phyloP scores from a whole-genome alignment of 2,329 filamentous ascomycete genomes.

The Hypoxylon sp. region DNA sequence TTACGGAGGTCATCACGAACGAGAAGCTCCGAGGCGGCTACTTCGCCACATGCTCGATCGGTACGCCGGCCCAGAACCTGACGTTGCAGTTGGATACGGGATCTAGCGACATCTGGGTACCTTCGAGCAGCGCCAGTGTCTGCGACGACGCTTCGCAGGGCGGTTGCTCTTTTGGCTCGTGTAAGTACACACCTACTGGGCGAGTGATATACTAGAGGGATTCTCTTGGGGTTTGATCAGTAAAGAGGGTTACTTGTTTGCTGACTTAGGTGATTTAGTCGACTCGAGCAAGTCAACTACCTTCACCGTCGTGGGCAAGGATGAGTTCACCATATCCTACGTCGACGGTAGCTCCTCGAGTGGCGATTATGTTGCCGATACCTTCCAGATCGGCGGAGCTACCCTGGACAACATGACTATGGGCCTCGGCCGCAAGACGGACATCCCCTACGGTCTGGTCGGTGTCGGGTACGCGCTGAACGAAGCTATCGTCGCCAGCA shows the following conservation, averaged over 20 bases:
- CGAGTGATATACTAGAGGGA: too few relatives aligned
- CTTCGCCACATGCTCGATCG: slow-evolving; percentile 67
- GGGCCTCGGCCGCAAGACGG: slow-evolving; percentile 66
- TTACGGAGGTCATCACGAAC: slow-evolving; percentile 60
- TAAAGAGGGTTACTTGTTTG: neutral
- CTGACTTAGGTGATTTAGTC: slow-evolving; percentile 55
- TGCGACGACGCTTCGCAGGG: slow-evolving; percentile 50
- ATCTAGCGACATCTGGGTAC: slow-evolving; percentile 74
- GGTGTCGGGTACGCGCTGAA: slow-evolving; percentile 70
- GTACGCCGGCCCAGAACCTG: slow-evolving; percentile 67
- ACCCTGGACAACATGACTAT: slow-evolving; percentile 67
- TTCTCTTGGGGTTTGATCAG: neutral
- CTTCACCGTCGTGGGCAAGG: slow-evolving; percentile 57
- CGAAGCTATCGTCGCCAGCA: slow-evolving; percentile 59
- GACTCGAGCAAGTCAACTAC: slow-evolving; percentile 59
- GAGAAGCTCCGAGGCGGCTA: slow-evolving; percentile 62
- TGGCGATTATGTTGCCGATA: slow-evolving; percentile 70
- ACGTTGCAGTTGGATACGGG: slow-evolving; percentile 73
- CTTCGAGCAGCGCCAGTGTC: slow-evolving; percentile 53
- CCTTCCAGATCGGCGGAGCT: slow-evolving; percentile 65
- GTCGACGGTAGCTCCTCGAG: slow-evolving; percentile 68
- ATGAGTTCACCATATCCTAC: slow-evolving; percentile 69
- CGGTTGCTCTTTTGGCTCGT: slow-evolving; percentile 60
- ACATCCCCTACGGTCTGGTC: slow-evolving; percentile 68
- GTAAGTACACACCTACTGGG: slow-evolving; percentile 52